Conservation (phyloP, 768 basidiomycete genomes). For the Tulasnella sp. region DNA sequence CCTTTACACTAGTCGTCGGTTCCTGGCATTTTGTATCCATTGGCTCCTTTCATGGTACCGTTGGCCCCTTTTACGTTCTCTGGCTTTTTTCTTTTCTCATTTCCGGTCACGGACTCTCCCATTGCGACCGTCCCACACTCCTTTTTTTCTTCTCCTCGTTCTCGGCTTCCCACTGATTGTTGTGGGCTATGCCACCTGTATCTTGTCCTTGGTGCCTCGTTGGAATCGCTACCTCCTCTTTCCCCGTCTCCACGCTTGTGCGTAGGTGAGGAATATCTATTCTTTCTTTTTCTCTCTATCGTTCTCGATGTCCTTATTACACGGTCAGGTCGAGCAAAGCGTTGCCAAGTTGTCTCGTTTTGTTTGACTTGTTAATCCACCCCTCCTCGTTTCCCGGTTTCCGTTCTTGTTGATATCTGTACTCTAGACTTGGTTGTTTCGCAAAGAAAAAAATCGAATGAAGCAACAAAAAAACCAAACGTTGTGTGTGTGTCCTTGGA, state of each 20-base stretch:
- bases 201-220: background rate
- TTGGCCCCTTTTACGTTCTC: background rate
- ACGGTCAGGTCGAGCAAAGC: background rate
- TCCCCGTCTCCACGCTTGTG: background rate
- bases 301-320: background rate
- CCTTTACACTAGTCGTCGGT: background rate
- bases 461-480: background rate
- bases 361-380: background rate
- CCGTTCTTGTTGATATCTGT: background rate
- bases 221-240: background rate
- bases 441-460: background rate
- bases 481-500: background rate
- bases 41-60: background rate
- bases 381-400: background rate
- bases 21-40: background rate
- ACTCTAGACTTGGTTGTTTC: background rate
- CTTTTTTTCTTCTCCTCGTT: background rate
- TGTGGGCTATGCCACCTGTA: background rate
- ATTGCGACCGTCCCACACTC: constrained; percentile 2
- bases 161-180: background rate
- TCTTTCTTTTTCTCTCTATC: background rate
- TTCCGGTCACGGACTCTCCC: background rate
- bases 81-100: background rate
- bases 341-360: background rate
- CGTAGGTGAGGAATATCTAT: constrained; percentile 1